These are phyloP conservation scores for Phoma sp. DNA, from an alignment of 2,329 filamentous ascomycete genomes.

Conservation along the genomic window DNA sequence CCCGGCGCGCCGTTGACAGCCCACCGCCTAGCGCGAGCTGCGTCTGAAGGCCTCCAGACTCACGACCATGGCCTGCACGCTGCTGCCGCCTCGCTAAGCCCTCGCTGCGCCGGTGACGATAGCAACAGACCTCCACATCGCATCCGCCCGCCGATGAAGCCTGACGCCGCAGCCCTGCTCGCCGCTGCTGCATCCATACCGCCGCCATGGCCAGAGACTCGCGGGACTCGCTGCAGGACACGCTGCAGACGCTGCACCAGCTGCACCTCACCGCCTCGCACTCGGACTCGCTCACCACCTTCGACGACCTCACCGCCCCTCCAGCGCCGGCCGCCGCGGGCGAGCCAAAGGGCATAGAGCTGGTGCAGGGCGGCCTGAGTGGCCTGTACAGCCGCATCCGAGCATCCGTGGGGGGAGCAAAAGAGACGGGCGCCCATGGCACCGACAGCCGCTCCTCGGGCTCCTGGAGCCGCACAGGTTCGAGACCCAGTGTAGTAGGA, in stretches of 20 bases:
- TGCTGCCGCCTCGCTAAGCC: conserved; percentile 9
- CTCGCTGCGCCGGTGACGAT: neutral
- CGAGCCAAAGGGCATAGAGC: conserved; percentile 76
- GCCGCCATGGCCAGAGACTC: conserved; percentile 38
- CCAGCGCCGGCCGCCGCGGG: conserved; percentile 64
- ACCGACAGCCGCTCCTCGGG: conserved; percentile 30
- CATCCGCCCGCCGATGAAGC: neutral
- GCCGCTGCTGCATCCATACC: neutral
- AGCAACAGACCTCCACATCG: neutral
- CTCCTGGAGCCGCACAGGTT: conserved; percentile 26
- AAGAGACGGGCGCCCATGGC: conserved; percentile 53
- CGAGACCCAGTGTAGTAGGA: conserved; percentile 17
- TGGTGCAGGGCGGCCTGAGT: conserved; percentile 84
- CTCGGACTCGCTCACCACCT: conserved; percentile 84
- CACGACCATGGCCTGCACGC: conserved; percentile 4
- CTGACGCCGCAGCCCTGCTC: conserved; percentile 2
- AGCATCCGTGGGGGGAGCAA: conserved; percentile 78
- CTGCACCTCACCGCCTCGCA: conserved; percentile 91
- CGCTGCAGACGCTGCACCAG: conserved; percentile 67
- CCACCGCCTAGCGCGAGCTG: neutral
- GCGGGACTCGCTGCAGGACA: conserved; percentile 18
- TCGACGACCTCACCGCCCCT: conserved; percentile 86
- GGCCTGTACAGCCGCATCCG: conserved; percentile 87
- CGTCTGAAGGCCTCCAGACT: neutral
- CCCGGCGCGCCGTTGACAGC: conserved; percentile 5